Conservation (phyloP, 1,284 basidiomycete species). For the Irpex lacteus region DNA sequence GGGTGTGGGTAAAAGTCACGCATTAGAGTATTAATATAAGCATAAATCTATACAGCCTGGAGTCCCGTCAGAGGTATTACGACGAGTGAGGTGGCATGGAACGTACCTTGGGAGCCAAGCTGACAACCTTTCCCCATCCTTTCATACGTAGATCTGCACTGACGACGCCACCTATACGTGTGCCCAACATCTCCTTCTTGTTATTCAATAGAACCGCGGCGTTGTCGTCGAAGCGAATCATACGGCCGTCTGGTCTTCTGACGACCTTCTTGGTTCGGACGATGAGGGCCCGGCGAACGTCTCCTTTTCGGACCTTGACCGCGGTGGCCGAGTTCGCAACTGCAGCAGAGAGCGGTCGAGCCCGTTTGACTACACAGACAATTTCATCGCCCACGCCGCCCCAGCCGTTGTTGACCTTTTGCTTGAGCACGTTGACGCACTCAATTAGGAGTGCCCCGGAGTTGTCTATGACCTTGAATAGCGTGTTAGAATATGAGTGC, state of each 20-base stretch:
- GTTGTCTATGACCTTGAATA: conserved; percentile 88
- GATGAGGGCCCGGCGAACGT: conserved; percentile 92
- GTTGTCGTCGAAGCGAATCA: conserved; percentile 95
- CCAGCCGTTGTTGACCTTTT: conserved; percentile 90
- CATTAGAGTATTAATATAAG: background rate
- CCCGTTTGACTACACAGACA: conserved; percentile 93
- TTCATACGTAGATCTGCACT: conserved; percentile 87
- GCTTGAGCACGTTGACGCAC: conserved; percentile 96
- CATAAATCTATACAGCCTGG: conserved; percentile 6
- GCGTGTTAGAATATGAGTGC: background rate
- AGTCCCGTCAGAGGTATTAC: background rate
- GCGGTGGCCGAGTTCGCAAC: conserved; percentile 62
- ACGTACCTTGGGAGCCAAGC: conserved; percentile 87
- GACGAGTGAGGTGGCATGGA: background rate
- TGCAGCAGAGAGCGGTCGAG: conserved; percentile 75
- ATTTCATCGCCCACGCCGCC: conserved; percentile 91
- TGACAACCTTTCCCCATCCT: conserved; percentile 95
- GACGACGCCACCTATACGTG: conserved; percentile 92
- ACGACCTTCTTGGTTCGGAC: conserved; percentile 88
- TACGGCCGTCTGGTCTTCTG: conserved; percentile 82
- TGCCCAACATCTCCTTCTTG: conserved; percentile 96
- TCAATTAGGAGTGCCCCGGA: conserved; percentile 96
- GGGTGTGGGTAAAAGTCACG: background rate
- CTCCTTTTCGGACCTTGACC: conserved; percentile 87
- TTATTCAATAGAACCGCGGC: conserved; percentile 95